Evolutionary conservation across 306 rosid species (phyloP).

Genomic region (Morella rubra): DNA sequence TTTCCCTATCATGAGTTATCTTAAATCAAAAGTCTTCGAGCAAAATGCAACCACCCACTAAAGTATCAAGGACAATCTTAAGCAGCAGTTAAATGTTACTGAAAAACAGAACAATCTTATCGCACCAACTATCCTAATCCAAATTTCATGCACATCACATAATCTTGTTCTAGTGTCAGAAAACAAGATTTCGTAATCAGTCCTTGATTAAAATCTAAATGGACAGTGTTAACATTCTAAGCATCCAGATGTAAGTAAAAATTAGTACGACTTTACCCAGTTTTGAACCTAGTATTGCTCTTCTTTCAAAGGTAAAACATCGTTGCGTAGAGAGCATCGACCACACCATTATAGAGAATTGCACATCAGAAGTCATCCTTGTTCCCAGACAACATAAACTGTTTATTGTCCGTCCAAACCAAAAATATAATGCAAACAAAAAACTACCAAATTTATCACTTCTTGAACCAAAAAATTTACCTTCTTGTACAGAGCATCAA

Average conservation of each 20-base stretch:
- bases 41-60: conserved; percentile 9
- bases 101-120: not conserved
- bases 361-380: too few relatives aligned
- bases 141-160: not conserved
- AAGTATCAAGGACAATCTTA: conserved; percentile 16
- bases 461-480: conserved; percentile 29
- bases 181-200: not conserved
- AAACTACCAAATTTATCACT: not conserved
- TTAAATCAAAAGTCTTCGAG: not conserved
- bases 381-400: too few relatives aligned
- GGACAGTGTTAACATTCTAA: not conserved
- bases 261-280: not conserved
- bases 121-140: not conserved
- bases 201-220: not conserved
- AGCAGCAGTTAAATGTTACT: not conserved
- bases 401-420: too few relatives aligned
- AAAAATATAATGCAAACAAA: not conserved
- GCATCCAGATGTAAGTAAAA: not conserved
- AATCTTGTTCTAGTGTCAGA: not conserved
- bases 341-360: not conserved
- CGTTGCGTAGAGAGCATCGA: not conserved
- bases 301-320: not conserved
- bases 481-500: conserved; percentile 93
- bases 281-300: not conserved
- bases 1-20: not conserved